Base-by-base conservation (phyloP, 805 yeast genomes). In the Saturnispora quitensis region DNA sequence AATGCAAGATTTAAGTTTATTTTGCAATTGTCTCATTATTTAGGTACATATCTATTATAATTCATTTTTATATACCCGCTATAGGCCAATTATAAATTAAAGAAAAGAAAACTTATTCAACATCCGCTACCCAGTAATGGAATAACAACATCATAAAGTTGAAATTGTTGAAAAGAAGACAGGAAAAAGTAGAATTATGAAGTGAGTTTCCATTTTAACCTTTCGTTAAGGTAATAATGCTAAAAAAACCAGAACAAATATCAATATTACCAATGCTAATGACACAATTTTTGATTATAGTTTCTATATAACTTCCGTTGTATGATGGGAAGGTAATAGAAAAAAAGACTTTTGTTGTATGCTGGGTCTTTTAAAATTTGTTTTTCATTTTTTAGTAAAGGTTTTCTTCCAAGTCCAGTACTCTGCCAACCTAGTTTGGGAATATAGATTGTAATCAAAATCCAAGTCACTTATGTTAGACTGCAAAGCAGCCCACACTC, bases 401-500 rank as follows among this genome's bases (percentile, higher is more conserved):
- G 28, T 8, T 5, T 31, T 18, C 56, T 80, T 85, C 93, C 93
- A 85, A 43, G 68, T 69, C 78, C 82, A 80, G 59, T 85, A 85
- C 64, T 85, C 93, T 33, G 73, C 72, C 47, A 86, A 70, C 53
- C 93, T 70, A 49, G 71, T 68, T 43, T 72, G 72, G 2, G 86
- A 79, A 60, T 86, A 85, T 10, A 72, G 69, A 4, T 76, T 73
- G 62, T 86, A 85, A 61, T 83, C 84, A 63, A 85, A 85, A 58
- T 86, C 91, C 45, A 85, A 84, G 28, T 78, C 74, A 2, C 89
- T 82, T 22, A 82, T 77, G 50, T 75, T 75, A 54, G 84, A 73
- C 65, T 85, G 93, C 50, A 86, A 85, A 54, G 81, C 82, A 2
- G 89, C 80, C 93, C 93, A 85, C 9, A 86, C 74, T 1, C 91